Conservation (phyloP, 2,329 filamentous ascomycete species). For the Sporothrix globosa region DNA sequence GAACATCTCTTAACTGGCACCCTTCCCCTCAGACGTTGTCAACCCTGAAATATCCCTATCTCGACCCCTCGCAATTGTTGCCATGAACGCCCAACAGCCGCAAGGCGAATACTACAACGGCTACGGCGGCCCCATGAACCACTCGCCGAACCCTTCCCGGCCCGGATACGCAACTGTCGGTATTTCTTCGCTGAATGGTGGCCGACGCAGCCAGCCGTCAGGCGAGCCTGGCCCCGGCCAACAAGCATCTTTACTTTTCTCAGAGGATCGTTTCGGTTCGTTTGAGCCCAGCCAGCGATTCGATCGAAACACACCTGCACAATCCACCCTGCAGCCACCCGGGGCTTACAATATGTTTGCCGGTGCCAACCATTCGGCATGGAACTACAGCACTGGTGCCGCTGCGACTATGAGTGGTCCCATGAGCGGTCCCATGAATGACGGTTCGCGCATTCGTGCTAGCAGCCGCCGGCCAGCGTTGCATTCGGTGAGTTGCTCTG, state of each 20-base stretch:
- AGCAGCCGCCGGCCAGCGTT: slow-evolving; percentile 64
- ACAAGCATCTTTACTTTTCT: slow-evolving; percentile 65
- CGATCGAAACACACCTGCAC: slow-evolving; percentile 46
- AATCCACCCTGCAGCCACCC: slow-evolving; percentile 47
- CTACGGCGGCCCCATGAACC: slow-evolving; percentile 62
- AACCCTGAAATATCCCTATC: background rate
- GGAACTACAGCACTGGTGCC: slow-evolving; percentile 67
- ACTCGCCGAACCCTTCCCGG: slow-evolving; percentile 72
- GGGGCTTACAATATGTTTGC: slow-evolving; percentile 55
- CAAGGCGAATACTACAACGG: slow-evolving; percentile 70
- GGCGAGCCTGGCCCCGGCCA: slow-evolving; percentile 72
- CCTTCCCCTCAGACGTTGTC: background rate
- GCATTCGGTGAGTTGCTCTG: slow-evolving; percentile 61
- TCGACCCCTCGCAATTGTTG: slow-evolving; percentile 32
- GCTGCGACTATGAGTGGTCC: slow-evolving; percentile 68
- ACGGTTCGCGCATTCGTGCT: slow-evolving; percentile 58
- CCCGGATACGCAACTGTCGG: slow-evolving; percentile 63
- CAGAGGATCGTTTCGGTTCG: slow-evolving; percentile 66
- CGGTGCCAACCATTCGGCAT: slow-evolving; percentile 64
- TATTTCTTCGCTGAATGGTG: slow-evolving; percentile 47
- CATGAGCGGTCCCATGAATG: slow-evolving; percentile 54
- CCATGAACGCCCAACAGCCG: slow-evolving; percentile 58
- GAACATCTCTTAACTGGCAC: background rate
- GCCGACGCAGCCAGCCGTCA: slow-evolving; percentile 74
- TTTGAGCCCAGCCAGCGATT: slow-evolving; percentile 61